Base-by-base conservation (phyloP, 805 yeast genomes). In the Yarrowia deformans region DNA sequence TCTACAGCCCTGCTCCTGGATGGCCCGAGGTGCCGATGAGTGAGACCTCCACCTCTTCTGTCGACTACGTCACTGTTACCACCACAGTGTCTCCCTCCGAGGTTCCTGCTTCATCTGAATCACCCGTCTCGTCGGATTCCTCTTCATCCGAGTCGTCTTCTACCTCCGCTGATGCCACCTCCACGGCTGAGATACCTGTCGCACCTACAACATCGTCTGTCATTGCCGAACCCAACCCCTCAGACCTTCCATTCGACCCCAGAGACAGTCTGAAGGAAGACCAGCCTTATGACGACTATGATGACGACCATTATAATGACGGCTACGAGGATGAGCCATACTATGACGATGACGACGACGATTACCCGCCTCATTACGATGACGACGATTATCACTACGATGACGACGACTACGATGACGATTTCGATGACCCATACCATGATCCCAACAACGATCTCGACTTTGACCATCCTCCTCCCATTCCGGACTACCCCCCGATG, bases 41-140 rank as follows among this genome's bases (percentile, higher is more conserved):
- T 18, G 63, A 56, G 16, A 29, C 48, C 5, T 16, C 61, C 13
- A 7, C 60, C 9, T 14, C 63, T 8, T 1, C 37, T 8, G 48
- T 56, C 10, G 63, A 56, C 39, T 56, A 56, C 23, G 63, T 56
- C 63, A 56, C 63, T n/a, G 63, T 56, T 23, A 56, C 63, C 32
- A 29, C 37, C 10, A 42, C 63, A 2, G 37, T 29, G 13, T 29
- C 35, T 2, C 39, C 46, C 5, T 56, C 63, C 5, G 63, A 56
- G 5, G 35, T 5, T 2, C 13, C 16, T 12, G 19, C 39, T 29
- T 29, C 48, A 1, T 56, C 63, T 3, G 45, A 40, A 5, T 29
- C 45, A 5, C 35, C 46, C 12, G 58, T 52, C n/a, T 35, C 9
- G 18, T 50, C 39, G 7, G 55, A 50, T 18, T 29, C 54, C 13